Conservation (phyloP, 495 filamentous ascomycete genomes). For the Xylaria grammica region DNA sequence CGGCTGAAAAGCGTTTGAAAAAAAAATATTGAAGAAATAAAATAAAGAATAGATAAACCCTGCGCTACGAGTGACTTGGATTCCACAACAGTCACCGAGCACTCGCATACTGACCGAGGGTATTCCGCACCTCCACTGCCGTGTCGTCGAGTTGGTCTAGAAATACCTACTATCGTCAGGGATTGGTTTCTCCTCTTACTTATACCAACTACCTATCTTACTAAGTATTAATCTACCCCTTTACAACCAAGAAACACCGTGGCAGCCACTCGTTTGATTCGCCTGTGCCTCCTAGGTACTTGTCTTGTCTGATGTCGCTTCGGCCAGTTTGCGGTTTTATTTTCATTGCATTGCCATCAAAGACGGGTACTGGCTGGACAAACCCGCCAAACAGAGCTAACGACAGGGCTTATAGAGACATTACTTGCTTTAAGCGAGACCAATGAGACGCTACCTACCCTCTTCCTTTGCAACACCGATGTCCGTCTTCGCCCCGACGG, state of each 20-base stretch:
- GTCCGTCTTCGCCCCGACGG: not conserved
- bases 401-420: constrained; percentile 5
- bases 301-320: not conserved
- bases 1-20: too few relatives aligned
- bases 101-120: too few relatives aligned
- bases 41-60: too few relatives aligned
- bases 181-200: too few relatives aligned
- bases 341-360: constrained; percentile 8
- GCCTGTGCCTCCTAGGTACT: not conserved
- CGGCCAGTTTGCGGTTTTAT: constrained; percentile 13
- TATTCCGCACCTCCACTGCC: too few relatives aligned
- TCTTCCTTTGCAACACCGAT: not conserved
- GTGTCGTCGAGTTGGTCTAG: too few relatives aligned
- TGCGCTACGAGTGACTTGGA: too few relatives aligned
- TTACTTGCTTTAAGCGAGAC: constrained; percentile 10
- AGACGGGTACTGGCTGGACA: not conserved
- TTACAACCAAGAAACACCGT: not conserved
- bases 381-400: constrained; percentile 2
- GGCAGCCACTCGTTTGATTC: not conserved
- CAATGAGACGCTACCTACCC: constrained; percentile 1
- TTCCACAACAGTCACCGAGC: too few relatives aligned
- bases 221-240: too few relatives aligned
- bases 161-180: too few relatives aligned
- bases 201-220: too few relatives aligned
- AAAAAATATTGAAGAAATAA: too few relatives aligned